Evolutionary conservation across 2,329 filamentous ascomycete genomes (phyloP), one percentile per base, ranked within the genome.

Genomic region (Trichoderma oligosporum): DNA sequence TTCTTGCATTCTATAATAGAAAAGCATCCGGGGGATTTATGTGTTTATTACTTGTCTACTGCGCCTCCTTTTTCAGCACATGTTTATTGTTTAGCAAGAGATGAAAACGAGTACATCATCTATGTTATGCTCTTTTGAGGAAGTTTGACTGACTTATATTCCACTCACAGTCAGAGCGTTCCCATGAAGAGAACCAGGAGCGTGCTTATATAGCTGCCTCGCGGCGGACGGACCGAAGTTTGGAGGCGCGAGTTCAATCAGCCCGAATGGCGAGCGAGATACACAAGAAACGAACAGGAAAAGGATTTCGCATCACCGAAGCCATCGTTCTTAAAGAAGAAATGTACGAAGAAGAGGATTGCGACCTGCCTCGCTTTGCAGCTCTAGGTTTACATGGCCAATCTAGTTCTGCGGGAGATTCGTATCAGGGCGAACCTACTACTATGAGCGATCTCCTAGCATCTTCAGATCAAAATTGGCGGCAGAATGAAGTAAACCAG

Each of bases 261-360:
- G 92, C 93, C 12, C 82, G 85, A 51, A 84, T 89, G 72, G 92
- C 92, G 5, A 96, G 92, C n/a, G 86, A 91, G 66, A 90, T 96
- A 35, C 92, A 96, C 78, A 91, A 91, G 75, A 83, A 86, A 70
- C 85, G 91, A 16, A 96, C 92, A 0, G 93, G 92, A 36, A 88
- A 91, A 64, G 84, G 82, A 2, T 80, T 97, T 59, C 85, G 86
- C 64, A 88, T 97, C 58, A 91, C 87, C 24, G 88, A 92, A 71
- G 83, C 94, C 66, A 91, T 94, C 24, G 91, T 96, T 11, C 78
- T 88, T 64, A 91, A 90, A 61, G 92, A 96, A 70, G 91, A 95
- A 70, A 96, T 96, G 90, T 97, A 97, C 68, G 91, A 96, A 67
- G 92, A 96, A 71, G 89, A 96, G 67, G 91, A 96, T 53, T 89